These are phyloP conservation scores for Zizania palustris DNA, from an alignment of 202 grass and related monocot genomes.

Conservation along the genomic window DNA sequence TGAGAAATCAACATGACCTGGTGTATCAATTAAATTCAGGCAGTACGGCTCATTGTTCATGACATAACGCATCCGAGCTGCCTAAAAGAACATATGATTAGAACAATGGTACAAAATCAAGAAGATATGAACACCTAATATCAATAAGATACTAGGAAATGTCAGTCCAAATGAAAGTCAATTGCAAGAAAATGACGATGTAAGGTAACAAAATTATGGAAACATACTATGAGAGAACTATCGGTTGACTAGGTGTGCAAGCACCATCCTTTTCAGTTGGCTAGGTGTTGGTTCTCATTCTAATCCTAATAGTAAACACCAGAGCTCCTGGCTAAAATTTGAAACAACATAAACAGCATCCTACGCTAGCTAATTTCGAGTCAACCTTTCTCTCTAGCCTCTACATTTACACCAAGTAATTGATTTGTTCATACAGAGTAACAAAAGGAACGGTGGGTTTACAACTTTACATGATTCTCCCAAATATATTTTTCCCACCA, in stretches of 20 bases:
- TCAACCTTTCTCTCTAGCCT: neutral
- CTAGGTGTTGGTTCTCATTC: neutral
- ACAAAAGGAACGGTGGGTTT: neutral
- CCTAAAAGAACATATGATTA: slow-evolving; percentile 59
- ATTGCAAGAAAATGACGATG: neutral
- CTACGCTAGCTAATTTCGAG: neutral
- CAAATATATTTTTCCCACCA: slow-evolving; percentile 14
- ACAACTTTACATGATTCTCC: neutral
- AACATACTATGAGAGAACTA: neutral
- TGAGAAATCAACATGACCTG: slow-evolving; percentile 96
- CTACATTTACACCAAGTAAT: neutral
- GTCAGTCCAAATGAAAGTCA: neutral
- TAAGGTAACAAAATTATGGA: slow-evolving; percentile 2
- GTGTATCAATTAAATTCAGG: slow-evolving; percentile 94
- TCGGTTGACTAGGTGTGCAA: neutral
- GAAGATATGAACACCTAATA: slow-evolving; percentile 24
- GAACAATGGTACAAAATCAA: slow-evolving; percentile 9
- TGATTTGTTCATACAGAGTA: neutral
- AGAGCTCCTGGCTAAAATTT: neutral
- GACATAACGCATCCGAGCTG: slow-evolving; percentile 93
- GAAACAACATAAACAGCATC: neutral
- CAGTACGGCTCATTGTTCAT: slow-evolving; percentile 80
- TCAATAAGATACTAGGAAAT: slow-evolving; percentile 10
- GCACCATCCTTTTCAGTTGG: neutral
- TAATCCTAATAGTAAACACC: neutral